Conservation (phyloP, 129 eudicot genomes). For the Flaveria sonorensis region DNA sequence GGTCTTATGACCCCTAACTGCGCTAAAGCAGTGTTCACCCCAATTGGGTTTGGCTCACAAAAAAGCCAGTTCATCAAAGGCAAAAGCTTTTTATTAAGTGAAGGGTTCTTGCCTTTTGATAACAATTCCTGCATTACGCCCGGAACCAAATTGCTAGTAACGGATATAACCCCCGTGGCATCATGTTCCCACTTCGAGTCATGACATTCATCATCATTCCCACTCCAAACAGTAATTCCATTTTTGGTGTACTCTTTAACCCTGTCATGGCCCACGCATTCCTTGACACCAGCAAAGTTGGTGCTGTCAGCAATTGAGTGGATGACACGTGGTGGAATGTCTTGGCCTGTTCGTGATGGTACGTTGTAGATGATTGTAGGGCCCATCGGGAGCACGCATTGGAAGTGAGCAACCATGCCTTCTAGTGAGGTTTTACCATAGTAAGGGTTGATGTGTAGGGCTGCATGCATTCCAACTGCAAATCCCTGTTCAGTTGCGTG, state of each 20-base stretch:
- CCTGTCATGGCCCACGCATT: constrained; percentile 60
- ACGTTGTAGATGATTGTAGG: constrained; percentile 69
- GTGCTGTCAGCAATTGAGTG: constrained; percentile 37
- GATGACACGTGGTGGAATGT: constrained; percentile 61
- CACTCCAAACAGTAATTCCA: constrained; percentile 59
- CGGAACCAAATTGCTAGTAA: constrained; percentile 61
- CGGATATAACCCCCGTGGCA: constrained; percentile 64
- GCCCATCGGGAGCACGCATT: constrained; percentile 63
- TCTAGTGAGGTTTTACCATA: constrained; percentile 66
- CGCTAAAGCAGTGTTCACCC: constrained; percentile 75
- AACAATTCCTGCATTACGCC: constrained; percentile 54
- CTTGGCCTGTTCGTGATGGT: constrained; percentile 70
- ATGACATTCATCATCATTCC: constrained; percentile 71
- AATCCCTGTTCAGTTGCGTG: constrained; percentile 75
- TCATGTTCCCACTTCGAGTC: constrained; percentile 64
- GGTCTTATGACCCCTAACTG: constrained; percentile 83
- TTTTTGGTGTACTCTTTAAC: constrained; percentile 43
- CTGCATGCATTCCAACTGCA: constrained; percentile 75
- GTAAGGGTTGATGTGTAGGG: constrained; percentile 76
- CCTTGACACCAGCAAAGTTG: constrained; percentile 67
- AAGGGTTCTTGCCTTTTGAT: constrained; percentile 44
- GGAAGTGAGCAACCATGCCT: constrained; percentile 60
- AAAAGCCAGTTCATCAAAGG: constrained; percentile 78
- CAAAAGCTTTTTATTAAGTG: constrained; percentile 52
- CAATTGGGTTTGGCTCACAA: constrained; percentile 80